These are phyloP conservation scores for Simplicillium aogashimaense DNA, from an alignment of 2,329 filamentous ascomycete species.

Conservation along the genomic window DNA sequence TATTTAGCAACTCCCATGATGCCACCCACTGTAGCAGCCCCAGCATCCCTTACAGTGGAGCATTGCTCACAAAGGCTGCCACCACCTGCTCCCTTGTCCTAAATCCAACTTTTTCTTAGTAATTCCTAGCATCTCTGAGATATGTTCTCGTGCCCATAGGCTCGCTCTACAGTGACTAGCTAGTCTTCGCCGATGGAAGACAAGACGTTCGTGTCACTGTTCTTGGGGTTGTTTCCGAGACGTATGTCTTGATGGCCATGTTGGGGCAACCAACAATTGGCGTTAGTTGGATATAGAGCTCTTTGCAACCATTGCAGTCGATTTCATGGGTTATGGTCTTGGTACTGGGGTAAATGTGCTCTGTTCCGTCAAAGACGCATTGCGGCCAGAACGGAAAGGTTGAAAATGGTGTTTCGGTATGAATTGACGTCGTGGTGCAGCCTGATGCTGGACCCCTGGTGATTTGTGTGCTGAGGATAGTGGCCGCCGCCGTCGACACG, in stretches of 20 bases:
- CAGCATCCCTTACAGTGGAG: no score
- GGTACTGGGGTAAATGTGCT: conserved; percentile 17
- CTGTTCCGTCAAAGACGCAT: conserved; percentile 12
- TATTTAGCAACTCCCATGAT: no score
- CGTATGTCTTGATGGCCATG: conserved; percentile 10
- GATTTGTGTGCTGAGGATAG: neutral
- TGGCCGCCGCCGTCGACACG: neutral
- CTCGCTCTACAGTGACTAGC: no score
- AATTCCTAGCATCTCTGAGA: no score
- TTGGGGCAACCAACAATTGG: conserved; percentile 16
- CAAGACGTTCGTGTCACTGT: conserved; percentile 19
- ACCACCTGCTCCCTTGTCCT: no score
- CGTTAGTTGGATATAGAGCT: conserved; percentile 11
- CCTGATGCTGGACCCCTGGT: conserved; percentile 8
- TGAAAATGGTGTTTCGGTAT: conserved; percentile 11
- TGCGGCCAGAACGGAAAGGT: conserved; percentile 19
- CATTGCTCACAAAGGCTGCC: no score
- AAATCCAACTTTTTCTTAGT: no score
- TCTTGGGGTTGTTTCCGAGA: conserved; percentile 11
- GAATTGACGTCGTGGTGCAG: conserved; percentile 15
- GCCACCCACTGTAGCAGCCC: no score
- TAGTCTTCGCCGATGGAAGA: conserved; percentile 2
- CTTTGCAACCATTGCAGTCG: conserved; percentile 21
- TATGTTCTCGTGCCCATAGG: no score
- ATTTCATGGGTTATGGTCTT: conserved; percentile 12